Evolutionary conservation across 371 early-diverging fungal species (phyloP), one percentile per base, ranked within the genome.

Genomic region (Mortierella sp.): DNA sequence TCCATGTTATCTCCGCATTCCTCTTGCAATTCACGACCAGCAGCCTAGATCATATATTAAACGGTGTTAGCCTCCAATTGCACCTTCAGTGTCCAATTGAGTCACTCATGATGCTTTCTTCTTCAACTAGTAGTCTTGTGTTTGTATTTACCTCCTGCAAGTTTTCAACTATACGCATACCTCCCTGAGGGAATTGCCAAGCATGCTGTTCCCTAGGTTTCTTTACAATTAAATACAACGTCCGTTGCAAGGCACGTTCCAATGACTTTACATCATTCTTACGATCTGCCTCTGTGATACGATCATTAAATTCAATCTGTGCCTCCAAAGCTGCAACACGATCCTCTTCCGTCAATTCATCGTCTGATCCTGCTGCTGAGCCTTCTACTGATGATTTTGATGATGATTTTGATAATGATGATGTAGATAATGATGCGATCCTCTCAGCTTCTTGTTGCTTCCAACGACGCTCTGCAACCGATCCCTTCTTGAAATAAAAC

Each of bases 401-500:
- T 26, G 59, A 53, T 68, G 73, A n/a, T 28, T 57, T 32, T 35
- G 59, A 43, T 42, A 37, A 17, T 53, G 68, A 28, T 43, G 56
- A 49, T 54, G 69, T 23, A 29, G 26, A 32, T 40, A 63, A 43
- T 31, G 58, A 35, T 31, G 63, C 63, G 29, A 59, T 42, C 35
- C 72, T 53, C 23, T 66, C 81, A 56, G 78, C 69, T 69, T 64
- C 85, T 45, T 81, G 75, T 51, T 89, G 89, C 64, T 89, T 89
- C 88, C 91, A 91, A 35, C 87, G 89, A 66, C 88, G 85, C 83
- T 97, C 96, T 31, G 93, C 93, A 7, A 92, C 83, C 35, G 93
- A 91, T 15, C 97, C 97, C 86, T 93, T 93, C 83, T 96, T 96
- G 83, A 96, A 95, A 83, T 94, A 96, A 73, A 96, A 95, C 34